These are phyloP conservation scores for Neurospora sublineolata DNA, from an alignment of 495 filamentous ascomycete genomes.

Conservation along the genomic window DNA sequence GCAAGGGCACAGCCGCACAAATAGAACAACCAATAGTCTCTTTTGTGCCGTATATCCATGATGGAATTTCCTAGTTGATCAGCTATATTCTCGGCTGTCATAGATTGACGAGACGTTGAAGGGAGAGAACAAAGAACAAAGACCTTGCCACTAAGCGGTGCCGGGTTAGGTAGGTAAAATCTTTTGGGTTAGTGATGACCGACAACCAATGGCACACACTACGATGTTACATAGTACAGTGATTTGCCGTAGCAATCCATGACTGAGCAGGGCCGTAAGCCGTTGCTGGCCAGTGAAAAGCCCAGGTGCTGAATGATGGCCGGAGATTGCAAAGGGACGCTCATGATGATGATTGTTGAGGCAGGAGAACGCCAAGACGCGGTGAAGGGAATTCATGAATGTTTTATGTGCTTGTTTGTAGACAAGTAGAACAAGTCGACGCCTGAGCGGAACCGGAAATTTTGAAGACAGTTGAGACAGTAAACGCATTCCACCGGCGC, in stretches of 20 bases:
- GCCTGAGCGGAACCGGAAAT: not conserved
- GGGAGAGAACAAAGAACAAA: not conserved
- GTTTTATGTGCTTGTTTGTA: not conserved
- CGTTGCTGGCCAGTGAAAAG: not conserved
- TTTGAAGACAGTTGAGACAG: not conserved
- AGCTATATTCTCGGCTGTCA: not conserved
- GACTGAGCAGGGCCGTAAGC: not conserved
- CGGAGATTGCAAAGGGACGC: not conserved
- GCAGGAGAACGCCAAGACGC: not conserved
- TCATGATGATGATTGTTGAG: not conserved
- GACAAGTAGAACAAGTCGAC: not conserved
- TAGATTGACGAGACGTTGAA: not conserved
- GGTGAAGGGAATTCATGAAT: not conserved
- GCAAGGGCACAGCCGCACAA: not conserved
- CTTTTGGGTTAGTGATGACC: not conserved
- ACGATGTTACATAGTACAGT: not conserved
- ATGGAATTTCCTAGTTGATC: not conserved
- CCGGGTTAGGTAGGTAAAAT: not conserved
- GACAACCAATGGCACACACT: not conserved
- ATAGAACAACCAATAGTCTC: not conserved
- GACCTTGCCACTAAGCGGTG: not conserved
- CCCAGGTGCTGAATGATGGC: not conserved
- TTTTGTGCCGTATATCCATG: not conserved
- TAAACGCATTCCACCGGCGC: not conserved
- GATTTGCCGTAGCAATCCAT: not conserved